These are phyloP conservation scores for Ceratocystis variospora DNA, from an alignment of 2,329 filamentous ascomycete species.

Conservation along the genomic window DNA sequence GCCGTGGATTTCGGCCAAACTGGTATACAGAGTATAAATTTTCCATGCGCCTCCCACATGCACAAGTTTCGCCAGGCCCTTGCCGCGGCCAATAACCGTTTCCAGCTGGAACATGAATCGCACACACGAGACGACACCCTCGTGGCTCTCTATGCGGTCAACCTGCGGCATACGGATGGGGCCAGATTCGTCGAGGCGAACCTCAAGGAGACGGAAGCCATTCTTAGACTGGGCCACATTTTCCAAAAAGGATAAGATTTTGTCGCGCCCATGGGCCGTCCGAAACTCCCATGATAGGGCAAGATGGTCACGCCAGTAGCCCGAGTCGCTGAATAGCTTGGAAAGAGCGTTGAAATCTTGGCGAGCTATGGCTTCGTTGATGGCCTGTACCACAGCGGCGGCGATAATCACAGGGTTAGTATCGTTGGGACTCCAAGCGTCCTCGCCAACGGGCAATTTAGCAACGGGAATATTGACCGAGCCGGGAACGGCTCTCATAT, in stretches of 20 bases:
- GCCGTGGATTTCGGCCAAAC: slow-evolving; percentile 39
- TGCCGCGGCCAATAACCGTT: slow-evolving; percentile 40
- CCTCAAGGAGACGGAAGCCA: slow-evolving; percentile 30
- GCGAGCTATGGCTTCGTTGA: slow-evolving; percentile 31
- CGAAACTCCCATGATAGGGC: slow-evolving; percentile 43
- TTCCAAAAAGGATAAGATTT: slow-evolving; percentile 31
- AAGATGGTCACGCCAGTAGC: slow-evolving; percentile 47
- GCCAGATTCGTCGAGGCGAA: slow-evolving; percentile 34
- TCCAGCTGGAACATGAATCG: slow-evolving; percentile 43
- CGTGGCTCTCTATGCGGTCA: slow-evolving; percentile 33
- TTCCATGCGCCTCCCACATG: slow-evolving; percentile 38
- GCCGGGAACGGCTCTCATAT: slow-evolving; percentile 30
- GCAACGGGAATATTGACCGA: slow-evolving; percentile 40
- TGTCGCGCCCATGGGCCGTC: slow-evolving; percentile 33
- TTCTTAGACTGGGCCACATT: slow-evolving; percentile 25
- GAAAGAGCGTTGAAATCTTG: slow-evolving; percentile 27
- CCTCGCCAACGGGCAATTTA: slow-evolving; percentile 24
- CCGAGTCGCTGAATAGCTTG: slow-evolving; percentile 30
- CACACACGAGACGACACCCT: slow-evolving; percentile 37
- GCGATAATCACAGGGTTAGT: slow-evolving; percentile 29
- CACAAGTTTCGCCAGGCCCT: slow-evolving; percentile 42
- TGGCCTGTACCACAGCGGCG: slow-evolving; percentile 26
- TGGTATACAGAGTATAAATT: slow-evolving; percentile 50
- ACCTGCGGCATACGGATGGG: slow-evolving; percentile 32
- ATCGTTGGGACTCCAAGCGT: slow-evolving; percentile 5